These are phyloP conservation scores for Eucalyptus coolabah DNA, from an alignment of 345 rosid genomes.

Conservation along the genomic window DNA sequence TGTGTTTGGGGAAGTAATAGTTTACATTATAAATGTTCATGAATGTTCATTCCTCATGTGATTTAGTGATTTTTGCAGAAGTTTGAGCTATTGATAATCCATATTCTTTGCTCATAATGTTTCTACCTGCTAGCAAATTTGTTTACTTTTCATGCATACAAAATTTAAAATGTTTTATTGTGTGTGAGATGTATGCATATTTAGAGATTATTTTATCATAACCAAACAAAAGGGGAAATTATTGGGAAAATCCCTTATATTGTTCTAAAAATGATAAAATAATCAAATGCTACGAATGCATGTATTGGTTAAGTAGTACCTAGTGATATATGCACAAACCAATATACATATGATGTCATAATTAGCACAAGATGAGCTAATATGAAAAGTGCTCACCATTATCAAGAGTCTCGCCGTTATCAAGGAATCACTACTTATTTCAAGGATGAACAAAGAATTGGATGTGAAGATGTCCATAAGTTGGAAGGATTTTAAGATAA, in stretches of 20 bases:
- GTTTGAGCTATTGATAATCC: background rate
- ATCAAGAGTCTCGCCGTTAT: background rate
- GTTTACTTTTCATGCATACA: background rate
- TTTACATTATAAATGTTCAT: background rate
- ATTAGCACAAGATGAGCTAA: background rate
- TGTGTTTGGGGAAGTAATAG: background rate
- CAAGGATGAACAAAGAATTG: background rate
- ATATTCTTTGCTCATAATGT: background rate
- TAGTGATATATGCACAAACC: background rate
- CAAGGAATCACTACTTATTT: background rate
- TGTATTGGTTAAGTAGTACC: background rate
- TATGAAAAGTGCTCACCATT: background rate
- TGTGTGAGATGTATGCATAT: background rate
- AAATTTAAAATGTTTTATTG: no score
- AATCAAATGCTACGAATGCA: background rate
- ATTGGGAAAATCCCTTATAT: background rate
- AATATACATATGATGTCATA: background rate
- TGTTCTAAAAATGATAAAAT: background rate
- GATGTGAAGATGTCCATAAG: background rate
- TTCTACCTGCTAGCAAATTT: background rate
- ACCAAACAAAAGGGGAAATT: no score
- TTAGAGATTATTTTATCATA: background rate
- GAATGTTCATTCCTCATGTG: background rate
- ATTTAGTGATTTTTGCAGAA: background rate
- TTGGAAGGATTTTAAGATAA: background rate